Conservation (phyloP, 2,329 filamentous ascomycete species). For the Salinomyces thailandicus region DNA sequence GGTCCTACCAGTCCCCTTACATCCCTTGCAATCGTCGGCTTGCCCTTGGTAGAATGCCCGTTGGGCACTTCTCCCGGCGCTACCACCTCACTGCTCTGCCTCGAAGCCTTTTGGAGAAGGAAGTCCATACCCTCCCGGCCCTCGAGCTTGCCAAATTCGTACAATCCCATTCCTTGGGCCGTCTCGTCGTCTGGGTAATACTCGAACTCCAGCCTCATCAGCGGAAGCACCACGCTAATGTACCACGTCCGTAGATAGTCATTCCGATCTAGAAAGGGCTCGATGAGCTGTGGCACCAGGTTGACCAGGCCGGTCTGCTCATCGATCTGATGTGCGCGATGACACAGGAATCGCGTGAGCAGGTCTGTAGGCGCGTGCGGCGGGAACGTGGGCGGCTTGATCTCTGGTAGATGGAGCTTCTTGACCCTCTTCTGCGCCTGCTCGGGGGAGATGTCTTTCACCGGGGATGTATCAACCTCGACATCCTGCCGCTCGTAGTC, state of each 20-base stretch:
- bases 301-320: constrained; percentile 59
- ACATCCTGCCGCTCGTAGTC: constrained; percentile 31
- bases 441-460: constrained; percentile 51
- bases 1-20: constrained; percentile 59
- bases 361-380: constrained; percentile 43
- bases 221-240: constrained; percentile 56
- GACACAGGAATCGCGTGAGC: constrained; percentile 55
- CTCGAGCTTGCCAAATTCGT: constrained; percentile 52
- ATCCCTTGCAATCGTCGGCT: constrained; percentile 44
- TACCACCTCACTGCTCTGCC: constrained; percentile 24
- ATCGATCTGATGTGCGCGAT: constrained; percentile 59
- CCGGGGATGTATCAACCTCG: constrained; percentile 43
- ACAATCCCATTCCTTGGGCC: constrained; percentile 46
- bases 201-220: constrained; percentile 58
- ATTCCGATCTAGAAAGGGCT: constrained; percentile 55
- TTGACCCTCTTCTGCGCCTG: constrained; percentile 54
- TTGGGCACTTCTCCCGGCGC: constrained; percentile 2
- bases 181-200: constrained; percentile 50
- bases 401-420: constrained; percentile 52
- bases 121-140: constrained; percentile 50
- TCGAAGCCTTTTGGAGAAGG: constrained; percentile 49
- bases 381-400: constrained; percentile 42
- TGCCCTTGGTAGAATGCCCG: constrained; percentile 1
- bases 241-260: constrained; percentile 57
- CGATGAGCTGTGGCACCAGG: constrained; percentile 56